Conservation (phyloP, 2,329 filamentous ascomycete genomes). For the Phaeosphaeriaceae sp. region DNA sequence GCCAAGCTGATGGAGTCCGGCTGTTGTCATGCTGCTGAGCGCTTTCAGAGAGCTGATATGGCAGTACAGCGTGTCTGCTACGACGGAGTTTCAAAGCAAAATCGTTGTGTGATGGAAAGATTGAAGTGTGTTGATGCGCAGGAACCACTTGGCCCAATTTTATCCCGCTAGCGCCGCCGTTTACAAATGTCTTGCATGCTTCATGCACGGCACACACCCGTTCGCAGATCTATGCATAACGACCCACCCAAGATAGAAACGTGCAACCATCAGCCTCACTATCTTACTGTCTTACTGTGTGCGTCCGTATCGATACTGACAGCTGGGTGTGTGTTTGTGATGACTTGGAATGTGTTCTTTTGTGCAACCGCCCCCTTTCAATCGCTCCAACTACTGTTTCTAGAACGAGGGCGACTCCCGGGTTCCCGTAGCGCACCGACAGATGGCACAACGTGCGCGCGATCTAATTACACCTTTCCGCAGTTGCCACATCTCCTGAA, state of each 20-base stretch:
- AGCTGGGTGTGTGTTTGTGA: neutral
- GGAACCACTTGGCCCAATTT: neutral
- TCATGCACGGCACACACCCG: slow-evolving; percentile 11
- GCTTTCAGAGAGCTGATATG: too few species aligned
- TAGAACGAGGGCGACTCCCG: slow-evolving; percentile 2
- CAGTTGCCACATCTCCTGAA: slow-evolving; percentile 14
- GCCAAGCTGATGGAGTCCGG: neutral
- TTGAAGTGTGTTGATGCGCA: neutral
- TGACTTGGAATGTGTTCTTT: neutral
- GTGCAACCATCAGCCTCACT: neutral
- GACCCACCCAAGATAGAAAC: slow-evolving; percentile 1
- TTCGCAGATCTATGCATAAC: slow-evolving; percentile 9
- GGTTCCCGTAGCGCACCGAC: slow-evolving; percentile 4
- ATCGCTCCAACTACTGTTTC: neutral
- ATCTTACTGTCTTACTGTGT: neutral
- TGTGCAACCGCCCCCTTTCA: slow-evolving; percentile 5
- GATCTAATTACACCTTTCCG: slow-evolving; percentile 8
- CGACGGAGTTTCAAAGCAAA: neutral
- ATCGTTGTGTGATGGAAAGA: neutral
- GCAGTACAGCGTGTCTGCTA: too few species aligned
- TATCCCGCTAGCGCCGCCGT: slow-evolving; percentile 5
- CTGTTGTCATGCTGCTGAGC: neutral
- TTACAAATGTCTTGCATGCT: slow-evolving; percentile 5
- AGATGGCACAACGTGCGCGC: slow-evolving; percentile 8
- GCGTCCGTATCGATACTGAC: neutral